Evolutionary conservation across 1,284 basidiomycete species (phyloP).

Genomic region (Irpex sp.): DNA sequence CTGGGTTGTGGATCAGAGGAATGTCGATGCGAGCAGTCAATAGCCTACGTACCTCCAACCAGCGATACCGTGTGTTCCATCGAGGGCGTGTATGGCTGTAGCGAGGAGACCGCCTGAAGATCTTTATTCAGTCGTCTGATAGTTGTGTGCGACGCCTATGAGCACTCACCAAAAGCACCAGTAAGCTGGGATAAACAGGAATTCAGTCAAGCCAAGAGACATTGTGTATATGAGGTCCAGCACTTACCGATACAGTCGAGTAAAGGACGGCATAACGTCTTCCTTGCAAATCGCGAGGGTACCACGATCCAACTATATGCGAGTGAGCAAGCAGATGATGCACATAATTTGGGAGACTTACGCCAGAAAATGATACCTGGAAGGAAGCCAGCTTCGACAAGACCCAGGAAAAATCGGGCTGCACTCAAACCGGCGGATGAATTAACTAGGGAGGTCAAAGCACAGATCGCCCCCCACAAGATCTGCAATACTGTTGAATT

Average conservation of each 20-base stretch:
- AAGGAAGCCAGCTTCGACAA: conserved; percentile 45
- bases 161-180: conserved; percentile 47
- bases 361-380: conserved; percentile 51
- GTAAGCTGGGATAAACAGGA: conserved; percentile 31
- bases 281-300: conserved; percentile 24
- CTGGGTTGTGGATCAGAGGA: conserved; percentile 12
- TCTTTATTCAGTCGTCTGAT: not conserved
- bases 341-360: conserved; percentile 21
- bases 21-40: not conserved
- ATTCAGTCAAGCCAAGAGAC: not conserved
- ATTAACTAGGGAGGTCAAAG: conserved; percentile 43
- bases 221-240: not conserved
- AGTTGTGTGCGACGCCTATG: not conserved
- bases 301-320: conserved; percentile 27
- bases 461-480: conserved; percentile 22
- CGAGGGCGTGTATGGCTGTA: conserved; percentile 27
- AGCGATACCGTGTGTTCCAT: conserved; percentile 27
- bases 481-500: conserved; percentile 13
- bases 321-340: not conserved
- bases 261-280: conserved; percentile 43
- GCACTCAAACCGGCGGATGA: conserved; percentile 50
- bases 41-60: conserved; percentile 27
- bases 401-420: conserved; percentile 60
- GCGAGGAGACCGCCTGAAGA: conserved; percentile 41
- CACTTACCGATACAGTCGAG: conserved; percentile 41